These are phyloP conservation scores for Ganoderma lucidum DNA, from an alignment of 1,284 basidiomycete genomes.

Conservation along the genomic window DNA sequence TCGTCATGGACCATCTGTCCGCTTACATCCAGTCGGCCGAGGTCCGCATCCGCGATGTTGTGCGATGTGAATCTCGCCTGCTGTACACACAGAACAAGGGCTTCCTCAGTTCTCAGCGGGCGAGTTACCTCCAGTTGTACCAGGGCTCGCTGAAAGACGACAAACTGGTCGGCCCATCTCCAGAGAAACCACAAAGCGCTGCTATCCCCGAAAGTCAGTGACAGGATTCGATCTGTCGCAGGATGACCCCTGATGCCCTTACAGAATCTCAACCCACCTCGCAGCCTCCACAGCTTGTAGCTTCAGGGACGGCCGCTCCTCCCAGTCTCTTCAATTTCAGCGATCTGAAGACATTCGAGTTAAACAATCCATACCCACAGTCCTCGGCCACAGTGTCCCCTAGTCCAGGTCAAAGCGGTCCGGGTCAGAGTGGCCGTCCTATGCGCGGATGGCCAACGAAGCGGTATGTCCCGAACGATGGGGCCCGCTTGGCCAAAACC, in stretches of 20 bases:
- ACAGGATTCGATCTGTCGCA: background rate
- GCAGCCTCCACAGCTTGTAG: background rate
- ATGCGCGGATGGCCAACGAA: background rate
- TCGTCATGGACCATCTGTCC: conserved; percentile 9
- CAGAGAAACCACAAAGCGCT: background rate
- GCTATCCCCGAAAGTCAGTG: background rate
- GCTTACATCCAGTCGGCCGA: background rate
- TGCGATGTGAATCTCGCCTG: conserved; percentile 26
- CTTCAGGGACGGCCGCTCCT: background rate
- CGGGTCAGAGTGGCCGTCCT: background rate
- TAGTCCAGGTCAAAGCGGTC: background rate
- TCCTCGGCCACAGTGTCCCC: background rate
- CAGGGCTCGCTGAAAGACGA: background rate
- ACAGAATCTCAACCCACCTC: background rate
- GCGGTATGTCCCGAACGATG: conserved; percentile 18
- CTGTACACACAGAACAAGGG: conserved; percentile 31
- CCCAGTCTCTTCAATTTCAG: background rate
- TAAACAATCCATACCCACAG: background rate
- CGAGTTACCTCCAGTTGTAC: background rate
- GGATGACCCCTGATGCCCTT: background rate
- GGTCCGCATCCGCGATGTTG: conserved; percentile 18
- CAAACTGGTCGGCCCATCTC: background rate
- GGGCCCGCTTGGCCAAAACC: background rate
- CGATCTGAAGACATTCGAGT: background rate
- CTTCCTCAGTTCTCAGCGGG: background rate